These are phyloP conservation scores for Candida piceae DNA, from an alignment of 805 yeast species.

Conservation along the genomic window DNA sequence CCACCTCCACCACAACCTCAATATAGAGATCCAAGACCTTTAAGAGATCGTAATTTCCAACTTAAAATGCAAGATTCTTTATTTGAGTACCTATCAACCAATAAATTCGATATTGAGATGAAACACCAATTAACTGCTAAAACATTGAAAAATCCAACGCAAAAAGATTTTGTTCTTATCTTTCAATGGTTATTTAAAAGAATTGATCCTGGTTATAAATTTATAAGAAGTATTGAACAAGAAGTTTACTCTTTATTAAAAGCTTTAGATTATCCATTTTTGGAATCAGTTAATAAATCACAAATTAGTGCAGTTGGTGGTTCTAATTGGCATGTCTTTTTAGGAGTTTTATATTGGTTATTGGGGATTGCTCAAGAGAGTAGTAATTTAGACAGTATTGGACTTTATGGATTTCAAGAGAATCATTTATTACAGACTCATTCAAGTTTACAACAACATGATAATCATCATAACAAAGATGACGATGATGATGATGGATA, in stretches of 20 bases:
- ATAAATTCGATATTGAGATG: constrained; percentile 71
- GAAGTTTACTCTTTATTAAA: constrained; percentile 69
- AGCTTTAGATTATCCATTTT: constrained; percentile 68
- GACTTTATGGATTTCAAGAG: constrained; percentile 24
- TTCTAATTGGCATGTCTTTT: constrained; percentile 75
- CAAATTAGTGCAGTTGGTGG: constrained; percentile 92
- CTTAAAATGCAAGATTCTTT: constrained; percentile 60
- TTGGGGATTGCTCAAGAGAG: constrained; percentile 46
- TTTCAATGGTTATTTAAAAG: constrained; percentile 76
- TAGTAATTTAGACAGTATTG: constrained; percentile 33
- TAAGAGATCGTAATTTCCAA: constrained; percentile 69
- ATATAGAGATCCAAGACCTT: constrained; percentile 63
- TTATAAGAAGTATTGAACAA: constrained; percentile 62
- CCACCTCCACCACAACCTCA: constrained; percentile 2
- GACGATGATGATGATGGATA: constrained; percentile 27
- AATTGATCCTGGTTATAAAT: constrained; percentile 74
- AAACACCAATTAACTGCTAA: constrained; percentile 62
- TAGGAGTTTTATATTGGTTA: constrained; percentile 83
- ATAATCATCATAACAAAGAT: not conserved
- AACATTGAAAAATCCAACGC: constrained; percentile 74
- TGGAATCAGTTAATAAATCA: constrained; percentile 75
- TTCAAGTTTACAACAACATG: constrained; percentile 6
- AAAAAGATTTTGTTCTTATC: constrained; percentile 72
- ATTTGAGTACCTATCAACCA: constrained; percentile 53
- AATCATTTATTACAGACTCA: constrained; percentile 5